Base-by-base conservation (phyloP, 1,139 yeast genomes). In the Saccharomyces pastorianus region DNA sequence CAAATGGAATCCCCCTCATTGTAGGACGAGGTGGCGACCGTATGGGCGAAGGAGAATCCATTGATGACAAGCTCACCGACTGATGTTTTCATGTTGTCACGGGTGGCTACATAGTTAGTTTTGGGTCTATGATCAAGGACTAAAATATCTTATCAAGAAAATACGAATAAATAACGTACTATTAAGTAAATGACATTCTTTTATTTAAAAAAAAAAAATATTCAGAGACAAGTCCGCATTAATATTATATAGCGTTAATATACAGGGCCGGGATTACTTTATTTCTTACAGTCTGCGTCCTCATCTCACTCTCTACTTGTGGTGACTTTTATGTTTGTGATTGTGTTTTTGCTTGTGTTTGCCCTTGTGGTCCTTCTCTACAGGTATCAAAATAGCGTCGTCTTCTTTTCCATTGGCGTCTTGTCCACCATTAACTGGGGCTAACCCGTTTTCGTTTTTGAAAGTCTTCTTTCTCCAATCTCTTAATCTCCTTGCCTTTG, bases 381-480 rank as follows among this genome's bases (percentile, higher is more conserved):
- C 38, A 14, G 49, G 49, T n/a, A 51, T 25, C 47, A 17, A 17
- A 11, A 46, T 50, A 6, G 48, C 14, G 14, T 48, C 51, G 14
- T 49, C 41, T 27, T 44, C 51, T 17, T 42, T 48, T 13, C 31
- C 48, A 26, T 3, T 27, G 2, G 48, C 13, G 9, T 20, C 48
- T n/a, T 13, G 17, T n/a, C 29, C 31, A 4, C 23, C 23, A 20
- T 4, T 20, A 2, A 38, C 42, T 7, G 42, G 23, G 2, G 50
- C 60, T 6, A 87, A 83, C 6, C 86, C 89, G n/a, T 80, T 76
- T 59, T 82, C 84, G 58, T 76, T 76, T 51, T 80, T 79, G 71
- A 91, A 90, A 1, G 86, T 89, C 56, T 83, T 84, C 70, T 84
- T 82, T 71, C 96, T 83, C 99, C 99, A 95, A 63, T 89, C 95